Evolutionary conservation across 352 stramenopile species (phyloP).

Genomic region (Phytophthora agathidicida): DNA sequence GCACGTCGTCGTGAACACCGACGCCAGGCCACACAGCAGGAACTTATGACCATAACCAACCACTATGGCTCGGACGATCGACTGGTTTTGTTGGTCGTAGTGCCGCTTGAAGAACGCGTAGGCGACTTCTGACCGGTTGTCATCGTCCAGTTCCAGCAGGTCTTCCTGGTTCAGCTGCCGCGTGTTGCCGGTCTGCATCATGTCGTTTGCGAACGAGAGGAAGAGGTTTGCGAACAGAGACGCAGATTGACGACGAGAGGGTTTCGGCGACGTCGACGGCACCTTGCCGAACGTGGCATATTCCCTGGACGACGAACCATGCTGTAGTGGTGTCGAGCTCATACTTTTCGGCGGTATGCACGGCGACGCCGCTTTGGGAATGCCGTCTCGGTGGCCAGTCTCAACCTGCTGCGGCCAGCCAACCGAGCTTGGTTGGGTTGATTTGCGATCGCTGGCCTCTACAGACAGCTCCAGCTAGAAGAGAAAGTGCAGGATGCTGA

Average conservation of each 20-base stretch:
- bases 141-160: constrained; percentile 38
- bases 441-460: too few relatives aligned
- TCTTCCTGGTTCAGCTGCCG: constrained; percentile 45
- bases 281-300: constrained; percentile 18
- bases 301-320: neutral
- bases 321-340: too few relatives aligned
- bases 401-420: too few relatives aligned
- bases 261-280: neutral
- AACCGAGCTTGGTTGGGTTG: too few relatives aligned
- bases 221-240: constrained; percentile 31
- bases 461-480: too few relatives aligned
- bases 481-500: too few relatives aligned
- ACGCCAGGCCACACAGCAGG: constrained; percentile 11
- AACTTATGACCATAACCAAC: constrained; percentile 32
- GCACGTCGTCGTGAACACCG: constrained; percentile 27
- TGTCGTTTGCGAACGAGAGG: constrained; percentile 41
- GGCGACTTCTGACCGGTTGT: constrained; percentile 22
- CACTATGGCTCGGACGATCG: constrained; percentile 24
- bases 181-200: constrained; percentile 45
- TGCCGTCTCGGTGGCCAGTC: too few relatives aligned
- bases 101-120: constrained; percentile 25
- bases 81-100: constrained; percentile 15
- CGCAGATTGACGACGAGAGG: neutral
- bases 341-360: too few relatives aligned
- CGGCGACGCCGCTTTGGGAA: too few relatives aligned